Conservation (phyloP, 192 early-diverging fungal species). For the Glomus cerebriforme region DNA sequence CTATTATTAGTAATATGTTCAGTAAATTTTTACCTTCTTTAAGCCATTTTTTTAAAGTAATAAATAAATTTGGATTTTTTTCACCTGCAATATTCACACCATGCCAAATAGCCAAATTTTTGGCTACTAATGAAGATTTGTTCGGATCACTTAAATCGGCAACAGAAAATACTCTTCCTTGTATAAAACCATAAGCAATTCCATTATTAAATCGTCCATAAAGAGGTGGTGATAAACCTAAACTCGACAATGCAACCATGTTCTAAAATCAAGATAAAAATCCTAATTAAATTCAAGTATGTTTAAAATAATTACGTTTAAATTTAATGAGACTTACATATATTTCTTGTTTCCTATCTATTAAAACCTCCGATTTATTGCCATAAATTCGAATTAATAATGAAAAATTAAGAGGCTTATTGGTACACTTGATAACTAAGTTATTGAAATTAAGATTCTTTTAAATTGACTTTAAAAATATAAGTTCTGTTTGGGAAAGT, state of each 20-base stretch:
- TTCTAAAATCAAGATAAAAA: slow-evolving; percentile 57
- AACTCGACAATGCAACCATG: slow-evolving; percentile 70
- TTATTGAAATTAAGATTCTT: no score
- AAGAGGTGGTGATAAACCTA: slow-evolving; percentile 73
- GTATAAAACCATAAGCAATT: slow-evolving; percentile 86
- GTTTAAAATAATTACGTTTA: not conserved
- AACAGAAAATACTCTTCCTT: slow-evolving; percentile 69
- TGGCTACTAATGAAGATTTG: slow-evolving; percentile 77
- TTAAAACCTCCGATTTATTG: slow-evolving; percentile 81
- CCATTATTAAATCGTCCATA: slow-evolving; percentile 92
- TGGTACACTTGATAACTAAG: slow-evolving; percentile 68
- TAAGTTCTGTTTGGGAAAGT: not conserved
- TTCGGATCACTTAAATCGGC: slow-evolving; percentile 74
- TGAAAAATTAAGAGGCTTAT: slow-evolving; percentile 55
- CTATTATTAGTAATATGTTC: not conserved
- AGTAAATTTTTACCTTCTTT: slow-evolving; percentile 50
- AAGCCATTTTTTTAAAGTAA: slow-evolving; percentile 74
- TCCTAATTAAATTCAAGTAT: not conserved
- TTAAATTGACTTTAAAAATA: no score
- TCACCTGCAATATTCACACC: slow-evolving; percentile 36
- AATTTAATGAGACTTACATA: slow-evolving; percentile 60
- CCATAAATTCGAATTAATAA: slow-evolving; percentile 90
- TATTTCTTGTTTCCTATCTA: slow-evolving; percentile 86
- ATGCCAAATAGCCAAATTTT: slow-evolving; percentile 82
- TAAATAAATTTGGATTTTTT: slow-evolving; percentile 60